These are phyloP conservation scores for Miamiensis avidus DNA, from an alignment of 169 alveolate genomes.

Conservation along the genomic window DNA sequence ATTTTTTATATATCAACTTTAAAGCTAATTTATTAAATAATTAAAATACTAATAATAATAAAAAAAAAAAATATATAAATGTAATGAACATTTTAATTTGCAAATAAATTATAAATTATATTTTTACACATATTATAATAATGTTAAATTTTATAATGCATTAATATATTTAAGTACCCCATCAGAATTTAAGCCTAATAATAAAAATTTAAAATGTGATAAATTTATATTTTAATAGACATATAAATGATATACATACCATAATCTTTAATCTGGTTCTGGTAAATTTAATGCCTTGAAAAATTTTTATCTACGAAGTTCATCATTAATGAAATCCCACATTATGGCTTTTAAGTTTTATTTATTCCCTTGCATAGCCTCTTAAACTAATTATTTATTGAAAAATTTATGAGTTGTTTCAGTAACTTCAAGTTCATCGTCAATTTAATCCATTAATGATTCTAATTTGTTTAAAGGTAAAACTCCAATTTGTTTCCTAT, in stretches of 20 bases:
- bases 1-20: too few relatives aligned
- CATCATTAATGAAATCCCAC: not conserved
- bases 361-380: not conserved
- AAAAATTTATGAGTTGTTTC: not conserved
- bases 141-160: too few relatives aligned
- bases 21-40: too few relatives aligned
- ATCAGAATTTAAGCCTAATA: not conserved
- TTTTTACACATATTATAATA: too few relatives aligned
- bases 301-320: not conserved
- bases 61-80: too few relatives aligned
- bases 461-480: too few relatives aligned
- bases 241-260: not conserved
- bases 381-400: not conserved
- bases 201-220: too few relatives aligned
- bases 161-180: too few relatives aligned
- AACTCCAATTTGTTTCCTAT: not conserved
- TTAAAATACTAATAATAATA: too few relatives aligned
- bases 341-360: not conserved
- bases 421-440: not conserved
- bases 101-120: too few relatives aligned
- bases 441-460: not conserved
- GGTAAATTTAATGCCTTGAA: not conserved
- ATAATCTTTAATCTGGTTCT: not conserved
- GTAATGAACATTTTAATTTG: too few relatives aligned
- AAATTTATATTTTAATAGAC: not conserved